A percentile compares a stretch with the other conserved stretches of the same genome.
phyloP scores from a whole-genome alignment of 2,329 filamentous ascomycete genomes.

The Verticillium zaregamsianum region DNA sequence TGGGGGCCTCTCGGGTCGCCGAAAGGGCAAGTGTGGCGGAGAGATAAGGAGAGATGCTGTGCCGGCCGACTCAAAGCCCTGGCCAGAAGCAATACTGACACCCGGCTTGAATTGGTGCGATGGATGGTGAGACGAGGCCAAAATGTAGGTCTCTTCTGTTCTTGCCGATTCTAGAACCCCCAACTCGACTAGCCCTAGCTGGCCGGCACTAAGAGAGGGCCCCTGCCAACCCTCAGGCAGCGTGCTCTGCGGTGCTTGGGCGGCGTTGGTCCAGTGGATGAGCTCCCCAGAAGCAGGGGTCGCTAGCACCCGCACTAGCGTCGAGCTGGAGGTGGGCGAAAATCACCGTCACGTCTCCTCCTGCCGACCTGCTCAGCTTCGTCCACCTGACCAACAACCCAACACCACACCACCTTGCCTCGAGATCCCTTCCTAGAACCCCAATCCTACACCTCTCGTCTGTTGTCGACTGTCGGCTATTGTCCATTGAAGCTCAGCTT shows the following conservation, averaged over 20 bases:
- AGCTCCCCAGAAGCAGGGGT: not conserved
- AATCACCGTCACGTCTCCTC: not conserved
- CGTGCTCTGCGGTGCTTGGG: not conserved
- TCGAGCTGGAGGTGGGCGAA: not conserved
- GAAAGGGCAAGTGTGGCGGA: not conserved
- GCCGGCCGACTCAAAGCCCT: too few relatives aligned
- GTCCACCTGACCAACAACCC: not conserved
- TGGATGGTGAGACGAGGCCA: not conserved
- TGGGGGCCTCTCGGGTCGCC: not conserved
- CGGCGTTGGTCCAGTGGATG: not conserved
- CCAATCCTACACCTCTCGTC: conserved; percentile 1
- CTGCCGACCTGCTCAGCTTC: not conserved
- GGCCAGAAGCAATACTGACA: not conserved
- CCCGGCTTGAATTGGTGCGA: not conserved
- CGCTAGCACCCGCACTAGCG: not conserved
- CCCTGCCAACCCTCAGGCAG: not conserved
- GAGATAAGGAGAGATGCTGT: not conserved
- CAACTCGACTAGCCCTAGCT: not conserved
- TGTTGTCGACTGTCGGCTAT: not conserved
- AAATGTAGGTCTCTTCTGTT: conserved; percentile 11
- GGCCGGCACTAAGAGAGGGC: not conserved
- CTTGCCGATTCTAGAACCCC: conserved; percentile 12
- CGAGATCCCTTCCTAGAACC: not conserved
- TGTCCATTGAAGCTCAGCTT: not conserved
- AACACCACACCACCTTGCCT: not conserved